Conservation (phyloP, 495 filamentous ascomycete species). For the Neurospora sp. region DNA sequence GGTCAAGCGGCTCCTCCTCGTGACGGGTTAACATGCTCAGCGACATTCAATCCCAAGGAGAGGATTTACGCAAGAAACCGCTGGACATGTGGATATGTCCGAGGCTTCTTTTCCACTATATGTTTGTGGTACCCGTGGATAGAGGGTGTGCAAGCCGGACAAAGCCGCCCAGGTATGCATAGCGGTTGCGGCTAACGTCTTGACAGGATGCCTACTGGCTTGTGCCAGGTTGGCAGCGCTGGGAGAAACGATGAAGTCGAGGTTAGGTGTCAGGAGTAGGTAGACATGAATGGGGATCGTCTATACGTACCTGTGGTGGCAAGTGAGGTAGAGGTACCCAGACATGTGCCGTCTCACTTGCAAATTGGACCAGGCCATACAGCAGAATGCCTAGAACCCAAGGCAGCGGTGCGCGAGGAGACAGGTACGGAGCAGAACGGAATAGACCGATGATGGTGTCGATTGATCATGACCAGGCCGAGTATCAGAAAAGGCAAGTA, state of each 20-base stretch:
- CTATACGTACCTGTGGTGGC: background rate
- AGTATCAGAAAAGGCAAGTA: background rate
- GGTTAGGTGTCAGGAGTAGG: background rate
- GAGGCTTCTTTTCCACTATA: background rate
- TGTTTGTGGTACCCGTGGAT: background rate
- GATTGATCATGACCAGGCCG: background rate
- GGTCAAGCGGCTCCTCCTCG: slow-evolving; percentile 6
- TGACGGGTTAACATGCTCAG: slow-evolving; percentile 6
- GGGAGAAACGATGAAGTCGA: background rate
- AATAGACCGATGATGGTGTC: background rate
- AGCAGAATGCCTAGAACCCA: background rate
- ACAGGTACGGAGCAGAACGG: background rate
- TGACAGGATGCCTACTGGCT: background rate
- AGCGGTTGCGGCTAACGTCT: slow-evolving; percentile 4
- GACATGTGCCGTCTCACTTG: background rate
- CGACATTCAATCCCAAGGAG: background rate
- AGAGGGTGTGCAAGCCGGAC: background rate
- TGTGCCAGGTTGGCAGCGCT: background rate
- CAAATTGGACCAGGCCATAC: background rate
- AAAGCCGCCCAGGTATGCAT: background rate
- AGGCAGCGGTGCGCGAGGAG: background rate
- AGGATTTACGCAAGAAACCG: background rate
- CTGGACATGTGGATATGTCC: background rate
- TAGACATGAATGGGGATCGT: background rate
- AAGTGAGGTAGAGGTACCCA: background rate